Evolutionary conservation across 352 stramenopile species (phyloP).

Genomic region (Salisapilia sapeloensis): DNA sequence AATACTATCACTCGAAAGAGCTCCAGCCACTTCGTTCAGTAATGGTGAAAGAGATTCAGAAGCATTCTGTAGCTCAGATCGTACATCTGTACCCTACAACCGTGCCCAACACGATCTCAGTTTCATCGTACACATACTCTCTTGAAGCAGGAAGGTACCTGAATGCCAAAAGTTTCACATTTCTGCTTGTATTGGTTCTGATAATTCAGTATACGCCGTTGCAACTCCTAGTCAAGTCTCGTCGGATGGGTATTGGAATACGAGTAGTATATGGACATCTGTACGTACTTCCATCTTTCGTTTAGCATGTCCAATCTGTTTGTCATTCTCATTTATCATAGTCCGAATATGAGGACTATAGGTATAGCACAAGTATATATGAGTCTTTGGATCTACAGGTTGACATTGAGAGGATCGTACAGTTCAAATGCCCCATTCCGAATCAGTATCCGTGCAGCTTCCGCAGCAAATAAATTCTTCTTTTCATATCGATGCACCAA

Average conservation of each 20-base stretch:
- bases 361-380: constrained; percentile 1
- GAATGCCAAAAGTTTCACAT: constrained; percentile 45
- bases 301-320: constrained; percentile 65
- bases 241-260: too few species aligned
- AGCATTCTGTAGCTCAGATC: too few species aligned
- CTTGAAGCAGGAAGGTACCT: constrained; percentile 37
- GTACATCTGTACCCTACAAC: too few species aligned
- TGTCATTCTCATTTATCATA: constrained; percentile 63
- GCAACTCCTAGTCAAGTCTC: constrained; percentile 59
- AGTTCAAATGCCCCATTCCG: constrained; percentile 71
- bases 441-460: constrained; percentile 48
- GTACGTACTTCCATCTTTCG: constrained; percentile 43
- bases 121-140: too few species aligned
- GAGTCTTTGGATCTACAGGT: not conserved
- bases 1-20: constrained; percentile 23
- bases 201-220: constrained; percentile 53
- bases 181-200: constrained; percentile 39
- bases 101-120: too few species aligned
- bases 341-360: constrained; percentile 59
- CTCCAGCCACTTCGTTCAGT: constrained; percentile 15
- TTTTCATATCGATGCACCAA: constrained; percentile 61
- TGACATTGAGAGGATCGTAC: constrained; percentile 9
- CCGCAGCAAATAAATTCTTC: constrained; percentile 57
- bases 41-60: too few species aligned
- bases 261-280: too few species aligned